Percentiles rank a stretch among this genome's conserved stretches.
Evolutionary conservation across 176 grass and related monocot genomes (phyloP).

Genomic region (bread wheat (Triticum aestivum)): DNA sequence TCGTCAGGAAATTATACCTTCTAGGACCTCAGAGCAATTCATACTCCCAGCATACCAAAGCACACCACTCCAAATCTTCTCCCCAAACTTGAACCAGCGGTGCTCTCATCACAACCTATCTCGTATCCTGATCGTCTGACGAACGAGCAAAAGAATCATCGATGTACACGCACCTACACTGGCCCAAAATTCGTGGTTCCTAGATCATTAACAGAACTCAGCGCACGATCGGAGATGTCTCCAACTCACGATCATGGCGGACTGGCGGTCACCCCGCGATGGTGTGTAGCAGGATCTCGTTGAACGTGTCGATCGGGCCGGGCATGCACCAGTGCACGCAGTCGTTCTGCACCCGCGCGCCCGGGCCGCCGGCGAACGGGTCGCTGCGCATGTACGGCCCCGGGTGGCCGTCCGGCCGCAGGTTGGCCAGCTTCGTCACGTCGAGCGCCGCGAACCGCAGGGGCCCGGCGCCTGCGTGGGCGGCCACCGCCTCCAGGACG

Average conservation of each 20-base stretch:
- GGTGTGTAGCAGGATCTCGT: constrained; percentile 61
- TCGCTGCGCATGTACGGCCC: constrained; percentile 72
- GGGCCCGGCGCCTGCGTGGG: background rate
- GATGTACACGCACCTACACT: background rate
- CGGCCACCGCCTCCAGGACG: constrained; percentile 49
- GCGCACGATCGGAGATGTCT: background rate
- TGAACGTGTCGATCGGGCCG: constrained; percentile 71
- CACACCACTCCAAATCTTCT: background rate
- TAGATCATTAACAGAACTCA: background rate
- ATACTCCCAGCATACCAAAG: background rate
- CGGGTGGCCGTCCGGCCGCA: constrained; percentile 77
- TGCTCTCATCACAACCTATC: background rate
- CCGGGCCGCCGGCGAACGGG: constrained; percentile 43
- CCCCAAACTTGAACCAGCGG: background rate
- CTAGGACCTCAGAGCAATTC: background rate
- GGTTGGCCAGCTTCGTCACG: constrained; percentile 62
- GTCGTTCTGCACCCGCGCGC: constrained; percentile 71
- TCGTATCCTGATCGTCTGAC: background rate
- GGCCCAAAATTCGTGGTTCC: background rate
- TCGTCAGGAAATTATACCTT: background rate
- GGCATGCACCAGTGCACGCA: constrained; percentile 95
- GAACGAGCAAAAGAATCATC: background rate
- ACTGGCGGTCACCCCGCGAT: constrained; percentile 32
- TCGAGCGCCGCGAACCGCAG: constrained; percentile 61
- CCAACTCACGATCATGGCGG: background rate